These are phyloP conservation scores for Avicennia marina DNA, from an alignment of 257 asterid species.

Conservation along the genomic window DNA sequence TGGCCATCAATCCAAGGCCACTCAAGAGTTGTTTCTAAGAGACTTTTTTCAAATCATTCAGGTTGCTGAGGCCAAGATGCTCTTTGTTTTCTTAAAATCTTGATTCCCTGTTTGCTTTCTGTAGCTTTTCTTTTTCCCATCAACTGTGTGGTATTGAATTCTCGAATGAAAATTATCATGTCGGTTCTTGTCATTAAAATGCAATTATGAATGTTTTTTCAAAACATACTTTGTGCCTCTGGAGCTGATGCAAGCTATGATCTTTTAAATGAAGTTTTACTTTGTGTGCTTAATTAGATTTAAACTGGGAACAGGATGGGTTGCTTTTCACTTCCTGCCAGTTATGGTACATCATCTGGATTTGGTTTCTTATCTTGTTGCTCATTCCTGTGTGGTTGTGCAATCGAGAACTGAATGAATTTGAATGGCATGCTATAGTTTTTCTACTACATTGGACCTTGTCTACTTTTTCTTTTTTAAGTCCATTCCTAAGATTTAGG, in stretches of 20 bases:
- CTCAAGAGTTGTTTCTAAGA: slow-evolving; percentile 84
- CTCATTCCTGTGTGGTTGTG: too few species aligned
- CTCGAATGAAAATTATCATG: neutral
- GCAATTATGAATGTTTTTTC: neutral
- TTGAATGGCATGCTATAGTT: neutral
- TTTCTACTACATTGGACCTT: slow-evolving; percentile 12
- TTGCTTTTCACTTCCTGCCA: too few species aligned
- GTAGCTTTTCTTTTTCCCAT: neutral
- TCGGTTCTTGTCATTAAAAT: slow-evolving; percentile 1
- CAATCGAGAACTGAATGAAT: too few species aligned
- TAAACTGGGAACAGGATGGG: too few species aligned
- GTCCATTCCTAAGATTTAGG: slow-evolving; percentile 19
- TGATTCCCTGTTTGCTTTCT: slow-evolving; percentile 9
- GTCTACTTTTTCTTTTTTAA: neutral
- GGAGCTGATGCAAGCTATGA: slow-evolving; percentile 2
- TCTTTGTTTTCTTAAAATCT: slow-evolving; percentile 7
- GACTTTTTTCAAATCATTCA: slow-evolving; percentile 80
- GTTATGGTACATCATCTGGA: too few species aligned
- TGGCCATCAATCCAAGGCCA: slow-evolving; percentile 81
- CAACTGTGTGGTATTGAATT: neutral
- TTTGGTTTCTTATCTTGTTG: too few species aligned
- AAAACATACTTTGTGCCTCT: slow-evolving; percentile 6
- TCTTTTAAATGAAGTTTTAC: slow-evolving; percentile 11
- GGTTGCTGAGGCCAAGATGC: slow-evolving; percentile 41
- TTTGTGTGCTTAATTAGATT: too few species aligned